Conservation (phyloP, 441 rosid genomes). For the Populus tomentosa region DNA sequence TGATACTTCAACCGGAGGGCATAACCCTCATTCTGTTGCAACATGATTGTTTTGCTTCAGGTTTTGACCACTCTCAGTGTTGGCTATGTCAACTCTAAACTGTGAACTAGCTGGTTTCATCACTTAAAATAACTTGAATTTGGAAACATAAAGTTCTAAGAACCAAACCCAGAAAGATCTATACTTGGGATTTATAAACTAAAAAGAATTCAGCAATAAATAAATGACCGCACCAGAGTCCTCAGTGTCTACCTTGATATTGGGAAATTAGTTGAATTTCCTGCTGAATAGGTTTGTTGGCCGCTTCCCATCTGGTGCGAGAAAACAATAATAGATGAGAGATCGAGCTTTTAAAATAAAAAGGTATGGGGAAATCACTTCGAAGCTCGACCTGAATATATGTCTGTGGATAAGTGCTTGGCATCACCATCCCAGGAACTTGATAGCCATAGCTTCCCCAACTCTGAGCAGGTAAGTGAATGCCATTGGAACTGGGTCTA, state of each 20-base stretch:
- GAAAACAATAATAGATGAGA: constrained; percentile 16
- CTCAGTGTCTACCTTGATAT: constrained; percentile 31
- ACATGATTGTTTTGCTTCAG: too few relatives aligned
- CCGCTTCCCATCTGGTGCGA: constrained; percentile 37
- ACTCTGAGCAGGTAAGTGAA: constrained; percentile 22
- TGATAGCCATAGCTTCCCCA: constrained; percentile 31
- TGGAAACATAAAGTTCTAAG: not conserved
- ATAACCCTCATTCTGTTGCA: too few relatives aligned
- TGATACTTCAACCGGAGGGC: too few relatives aligned
- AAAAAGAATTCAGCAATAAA: not conserved
- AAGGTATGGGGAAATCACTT: not conserved
- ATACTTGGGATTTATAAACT: not conserved
- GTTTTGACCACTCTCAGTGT: too few relatives aligned
- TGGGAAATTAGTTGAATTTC: constrained; percentile 32
- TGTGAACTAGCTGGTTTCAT: not conserved
- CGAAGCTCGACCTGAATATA: constrained; percentile 37
- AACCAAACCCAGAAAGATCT: not conserved
- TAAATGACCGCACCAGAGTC: not conserved
- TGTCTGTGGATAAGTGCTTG: constrained; percentile 23
- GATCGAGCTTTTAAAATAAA: not conserved
- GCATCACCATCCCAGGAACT: constrained; percentile 35
- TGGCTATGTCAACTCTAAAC: not conserved
- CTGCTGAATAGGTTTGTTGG: constrained; percentile 25
- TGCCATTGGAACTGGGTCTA: constrained; percentile 24
- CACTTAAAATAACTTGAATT: not conserved